Evolutionary conservation across 768 basidiomycete species (phyloP), one percentile per base, ranked within the genome.

Genomic region (Amanita molliuscula): DNA sequence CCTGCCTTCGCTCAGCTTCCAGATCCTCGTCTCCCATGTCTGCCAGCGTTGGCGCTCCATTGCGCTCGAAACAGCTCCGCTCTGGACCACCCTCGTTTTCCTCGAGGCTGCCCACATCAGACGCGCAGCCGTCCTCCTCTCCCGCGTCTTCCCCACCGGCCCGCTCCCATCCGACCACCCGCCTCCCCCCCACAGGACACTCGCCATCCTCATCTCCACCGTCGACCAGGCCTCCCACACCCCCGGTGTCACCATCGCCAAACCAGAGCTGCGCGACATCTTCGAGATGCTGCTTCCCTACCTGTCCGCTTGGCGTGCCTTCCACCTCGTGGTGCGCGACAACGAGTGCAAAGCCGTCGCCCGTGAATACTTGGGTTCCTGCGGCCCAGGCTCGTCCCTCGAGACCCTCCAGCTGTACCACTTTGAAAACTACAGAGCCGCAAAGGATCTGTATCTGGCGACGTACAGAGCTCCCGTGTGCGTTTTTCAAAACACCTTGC

Each of bases 381-480:
- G 78, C 54, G 76, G 75, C 1, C 66, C 74, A 31, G 79, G 77
- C 0, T 76, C 74, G n/a, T 61, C 64, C 43, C 73, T 83, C 44
- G 73, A 77, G 59, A 76, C 76, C 3, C 71, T 82, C 28, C 77
- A 80, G 62, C 67, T 83, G 3, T 83, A 81, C 60, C 81, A 83
- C 59, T 78, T 81, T 55, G 75, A 81, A 58, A 71, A 79, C 57
- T 83, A 73, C 59, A 59, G 66, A 18, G 73, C 67, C 11, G 59
- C 73, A 0, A 71, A 78, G 51, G 70, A 75, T 41, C 70, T 83
- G 9, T 75, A 71, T 55, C 60, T 72, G 43, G 76, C 77, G 9
- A 81, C 79, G n/a, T 72, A 77, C 55, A 67, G 75, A 10, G 72
- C 76, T 3, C 80, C 81, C 7, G 79, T 82, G 6, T 64, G 71